Evolutionary conservation across 2,329 filamentous ascomycete species (phyloP).

Genomic region (Aspergillus ochraceus): DNA sequence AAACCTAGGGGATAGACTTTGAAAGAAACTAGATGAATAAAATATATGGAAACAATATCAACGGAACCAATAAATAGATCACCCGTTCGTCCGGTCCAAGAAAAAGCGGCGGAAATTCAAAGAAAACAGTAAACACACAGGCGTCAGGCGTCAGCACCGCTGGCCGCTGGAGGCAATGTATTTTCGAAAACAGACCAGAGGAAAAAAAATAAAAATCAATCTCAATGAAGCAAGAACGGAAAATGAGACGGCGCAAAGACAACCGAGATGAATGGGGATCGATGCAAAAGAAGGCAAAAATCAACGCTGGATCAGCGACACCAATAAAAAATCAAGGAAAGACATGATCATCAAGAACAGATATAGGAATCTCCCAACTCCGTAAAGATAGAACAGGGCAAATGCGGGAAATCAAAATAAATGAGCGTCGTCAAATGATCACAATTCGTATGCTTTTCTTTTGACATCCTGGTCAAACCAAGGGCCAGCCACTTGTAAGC

Average conservation of each 20-base stretch:
- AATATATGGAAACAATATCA: slow-evolving; percentile 5
- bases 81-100: background rate
- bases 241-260: background rate
- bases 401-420: slow-evolving; percentile 9
- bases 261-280: slow-evolving; percentile 13
- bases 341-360: slow-evolving; percentile 19
- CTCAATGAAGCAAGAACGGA: background rate
- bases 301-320: slow-evolving; percentile 9
- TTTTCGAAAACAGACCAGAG: background rate
- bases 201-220: background rate
- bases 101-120: background rate
- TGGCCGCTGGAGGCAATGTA: slow-evolving; percentile 5
- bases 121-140: slow-evolving; percentile 6
- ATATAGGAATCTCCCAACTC: slow-evolving; percentile 18
- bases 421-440: slow-evolving; percentile 25
- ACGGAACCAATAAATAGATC: background rate
- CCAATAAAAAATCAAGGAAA: slow-evolving; percentile 13
- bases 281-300: slow-evolving; percentile 11
- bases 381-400: slow-evolving; percentile 21
- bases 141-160: slow-evolving; percentile 18
- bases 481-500: slow-evolving; percentile 28
- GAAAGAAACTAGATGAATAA: slow-evolving; percentile 4
- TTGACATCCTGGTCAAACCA: slow-evolving; percentile 29
- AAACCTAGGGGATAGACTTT: background rate
- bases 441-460: slow-evolving; percentile 25